A percentile compares a stretch with the other conserved stretches of the same genome.
Evolutionary conservation across 2,329 filamentous ascomycete genomes (phyloP).

Genomic region (Metarhizium brunneum): DNA sequence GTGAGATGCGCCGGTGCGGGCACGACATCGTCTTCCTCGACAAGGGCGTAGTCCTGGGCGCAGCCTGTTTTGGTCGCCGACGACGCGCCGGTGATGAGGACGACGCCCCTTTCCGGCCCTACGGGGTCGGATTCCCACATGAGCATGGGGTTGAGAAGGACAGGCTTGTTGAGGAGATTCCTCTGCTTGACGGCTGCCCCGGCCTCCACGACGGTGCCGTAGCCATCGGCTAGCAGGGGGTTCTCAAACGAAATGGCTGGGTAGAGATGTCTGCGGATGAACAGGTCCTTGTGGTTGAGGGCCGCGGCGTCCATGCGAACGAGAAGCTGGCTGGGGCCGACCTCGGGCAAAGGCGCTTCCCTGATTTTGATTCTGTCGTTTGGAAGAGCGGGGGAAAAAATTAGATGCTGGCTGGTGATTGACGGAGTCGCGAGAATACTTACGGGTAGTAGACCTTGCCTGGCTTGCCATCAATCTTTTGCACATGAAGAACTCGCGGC

Average conservation of each 20-base stretch:
- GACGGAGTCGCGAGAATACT: slow-evolving; percentile 12
- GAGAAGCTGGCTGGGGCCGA: slow-evolving; percentile 59
- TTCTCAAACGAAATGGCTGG: slow-evolving; percentile 71
- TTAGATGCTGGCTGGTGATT: not conserved
- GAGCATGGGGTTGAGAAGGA: slow-evolving; percentile 68
- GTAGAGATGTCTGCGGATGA: slow-evolving; percentile 88
- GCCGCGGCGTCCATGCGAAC: slow-evolving; percentile 70
- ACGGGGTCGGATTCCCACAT: slow-evolving; percentile 66
- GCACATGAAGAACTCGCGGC: slow-evolving; percentile 51
- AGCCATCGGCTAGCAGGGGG: slow-evolving; percentile 76
- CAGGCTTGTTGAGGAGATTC: slow-evolving; percentile 50
- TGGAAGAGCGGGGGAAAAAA: not conserved
- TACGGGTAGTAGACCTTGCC: slow-evolving; percentile 81
- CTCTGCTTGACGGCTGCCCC: slow-evolving; percentile 37
- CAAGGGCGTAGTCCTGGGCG: slow-evolving; percentile 61
- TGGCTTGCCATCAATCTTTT: slow-evolving; percentile 67
- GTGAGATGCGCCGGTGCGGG: slow-evolving; percentile 63
- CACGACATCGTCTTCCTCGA: slow-evolving; percentile 67
- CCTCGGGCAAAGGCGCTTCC: slow-evolving; percentile 51
- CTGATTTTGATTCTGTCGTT: slow-evolving; percentile 45
- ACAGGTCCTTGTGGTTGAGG: slow-evolving; percentile 91
- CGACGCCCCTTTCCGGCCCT: slow-evolving; percentile 57
- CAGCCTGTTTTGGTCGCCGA: slow-evolving; percentile 54
- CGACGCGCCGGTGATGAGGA: slow-evolving; percentile 63
- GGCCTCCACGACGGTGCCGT: slow-evolving; percentile 59